Percentiles rank a stretch among this genome's conserved stretches.
Conservation (phyloP, 2,329 filamentous ascomycete species). For the Venturia effusa region DNA sequence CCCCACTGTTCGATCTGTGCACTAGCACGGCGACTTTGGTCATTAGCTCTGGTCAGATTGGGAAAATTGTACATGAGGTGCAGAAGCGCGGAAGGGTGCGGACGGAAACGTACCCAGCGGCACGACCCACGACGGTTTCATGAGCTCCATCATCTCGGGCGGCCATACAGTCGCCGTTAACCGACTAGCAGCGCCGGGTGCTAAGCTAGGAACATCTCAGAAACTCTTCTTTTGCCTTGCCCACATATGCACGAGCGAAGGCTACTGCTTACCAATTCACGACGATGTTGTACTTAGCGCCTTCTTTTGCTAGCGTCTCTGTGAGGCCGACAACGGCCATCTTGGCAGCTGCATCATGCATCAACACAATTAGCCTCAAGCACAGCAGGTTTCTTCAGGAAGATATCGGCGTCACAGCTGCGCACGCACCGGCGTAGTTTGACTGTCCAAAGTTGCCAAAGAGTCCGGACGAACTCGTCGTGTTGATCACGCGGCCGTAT, state of each 20-base stretch:
- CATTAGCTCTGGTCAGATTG: background rate
- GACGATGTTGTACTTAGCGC: slow-evolving; percentile 94
- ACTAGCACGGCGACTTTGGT: slow-evolving; percentile 46
- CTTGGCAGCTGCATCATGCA: slow-evolving; percentile 72
- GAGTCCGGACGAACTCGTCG: slow-evolving; percentile 76
- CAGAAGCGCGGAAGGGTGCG: background rate
- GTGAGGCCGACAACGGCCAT: slow-evolving; percentile 93
- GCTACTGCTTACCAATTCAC: slow-evolving; percentile 52
- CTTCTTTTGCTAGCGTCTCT: slow-evolving; percentile 95
- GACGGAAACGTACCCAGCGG: slow-evolving; percentile 56
- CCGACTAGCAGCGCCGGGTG: slow-evolving; percentile 85
- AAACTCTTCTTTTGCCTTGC: background rate
- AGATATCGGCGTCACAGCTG: background rate
- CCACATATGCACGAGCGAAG: background rate
- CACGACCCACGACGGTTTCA: slow-evolving; percentile 92
- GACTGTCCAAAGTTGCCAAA: slow-evolving; percentile 93
- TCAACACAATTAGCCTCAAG: background rate
- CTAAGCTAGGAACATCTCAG: slow-evolving; percentile 49
- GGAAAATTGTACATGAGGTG: too few species aligned
- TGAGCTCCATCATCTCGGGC: slow-evolving; percentile 72
- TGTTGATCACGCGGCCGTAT: slow-evolving; percentile 94
- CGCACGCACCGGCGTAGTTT: slow-evolving; percentile 72
- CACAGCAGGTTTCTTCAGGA: background rate
- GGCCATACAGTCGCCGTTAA: slow-evolving; percentile 96
- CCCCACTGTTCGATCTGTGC: slow-evolving; percentile 70